Percentiles rank a stretch among this genome's conserved stretches.
Evolutionary conservation across 257 asterid genomes (phyloP).

Genomic region (Osmanthus fragrans): DNA sequence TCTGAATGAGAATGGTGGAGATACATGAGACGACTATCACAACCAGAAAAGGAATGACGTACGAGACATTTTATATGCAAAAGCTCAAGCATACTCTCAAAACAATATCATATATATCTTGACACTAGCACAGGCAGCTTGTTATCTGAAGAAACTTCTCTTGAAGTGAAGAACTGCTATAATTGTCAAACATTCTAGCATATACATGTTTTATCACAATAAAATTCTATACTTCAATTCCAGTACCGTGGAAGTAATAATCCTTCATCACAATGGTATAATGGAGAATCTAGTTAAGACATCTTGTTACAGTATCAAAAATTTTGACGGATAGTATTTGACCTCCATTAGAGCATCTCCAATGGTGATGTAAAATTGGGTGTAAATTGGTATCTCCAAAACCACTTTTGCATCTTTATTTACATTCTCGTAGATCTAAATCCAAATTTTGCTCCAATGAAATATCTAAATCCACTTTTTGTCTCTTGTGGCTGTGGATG

Average conservation of each 20-base stretch:
- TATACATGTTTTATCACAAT: neutral
- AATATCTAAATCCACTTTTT: too few species aligned
- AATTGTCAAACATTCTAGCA: neutral
- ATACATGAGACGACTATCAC: neutral
- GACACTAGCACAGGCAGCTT: neutral
- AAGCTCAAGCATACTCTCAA: neutral
- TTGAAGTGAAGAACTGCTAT: neutral
- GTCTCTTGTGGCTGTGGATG: too few species aligned
- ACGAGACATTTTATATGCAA: neutral
- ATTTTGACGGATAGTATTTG: neutral
- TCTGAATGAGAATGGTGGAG: neutral
- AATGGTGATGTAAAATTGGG: too few species aligned
- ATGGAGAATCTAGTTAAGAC: neutral
- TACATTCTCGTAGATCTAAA: too few species aligned
- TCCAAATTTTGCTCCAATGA: too few species aligned
- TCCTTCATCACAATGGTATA: neutral
- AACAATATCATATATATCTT: neutral
- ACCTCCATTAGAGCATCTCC: neutral
- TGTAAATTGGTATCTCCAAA: too few species aligned
- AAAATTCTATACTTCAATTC: neutral
- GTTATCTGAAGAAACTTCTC: neutral
- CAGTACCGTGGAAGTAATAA: neutral
- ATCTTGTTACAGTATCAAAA: too few species aligned
- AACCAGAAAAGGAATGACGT: neutral
- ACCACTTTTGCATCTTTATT: too few species aligned